Conservation (phyloP, 257 asterid species). For the Solanum phureja region DNA sequence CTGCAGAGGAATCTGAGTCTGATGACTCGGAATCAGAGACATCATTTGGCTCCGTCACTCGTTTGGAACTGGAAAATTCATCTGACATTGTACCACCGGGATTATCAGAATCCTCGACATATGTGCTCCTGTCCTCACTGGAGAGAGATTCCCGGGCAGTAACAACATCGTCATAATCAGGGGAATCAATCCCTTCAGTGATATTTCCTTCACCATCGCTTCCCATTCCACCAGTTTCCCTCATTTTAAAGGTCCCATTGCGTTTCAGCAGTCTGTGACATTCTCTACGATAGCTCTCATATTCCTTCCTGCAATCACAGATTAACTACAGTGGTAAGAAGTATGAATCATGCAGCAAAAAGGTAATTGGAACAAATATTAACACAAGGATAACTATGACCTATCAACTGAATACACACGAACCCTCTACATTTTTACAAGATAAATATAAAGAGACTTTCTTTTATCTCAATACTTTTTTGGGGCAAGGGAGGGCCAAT, state of each 20-base stretch:
- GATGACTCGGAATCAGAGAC: conserved; percentile 53
- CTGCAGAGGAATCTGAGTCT: conserved; percentile 66
- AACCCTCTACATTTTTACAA: not conserved
- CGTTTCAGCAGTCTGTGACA: conserved; percentile 47
- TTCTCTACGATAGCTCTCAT: conserved; percentile 62
- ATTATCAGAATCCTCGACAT: conserved; percentile 31
- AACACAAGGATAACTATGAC: not conserved
- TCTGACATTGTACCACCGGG: conserved; percentile 19
- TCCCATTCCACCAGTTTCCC: conserved; percentile 27
- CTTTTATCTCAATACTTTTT: not conserved
- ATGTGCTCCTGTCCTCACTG: conserved; percentile 49
- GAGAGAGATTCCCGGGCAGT: conserved; percentile 83
- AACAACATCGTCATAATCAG: conserved; percentile 58
- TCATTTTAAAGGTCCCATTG: conserved; percentile 13
- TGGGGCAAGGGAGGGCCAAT: not conserved
- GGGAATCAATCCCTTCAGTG: conserved; percentile 43
- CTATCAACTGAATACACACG: not conserved
- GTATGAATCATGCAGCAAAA: not conserved
- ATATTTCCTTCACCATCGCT: conserved; percentile 24
- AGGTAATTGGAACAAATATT: not conserved
- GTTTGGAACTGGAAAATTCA: conserved; percentile 28
- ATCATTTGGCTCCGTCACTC: conserved; percentile 29
- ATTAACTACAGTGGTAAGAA: not conserved
- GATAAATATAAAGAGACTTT: not conserved
- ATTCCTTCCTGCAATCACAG: conserved; percentile 56